Conservation (phyloP, 352 stramenopile genomes). For the Plasmopara muralis region DNA sequence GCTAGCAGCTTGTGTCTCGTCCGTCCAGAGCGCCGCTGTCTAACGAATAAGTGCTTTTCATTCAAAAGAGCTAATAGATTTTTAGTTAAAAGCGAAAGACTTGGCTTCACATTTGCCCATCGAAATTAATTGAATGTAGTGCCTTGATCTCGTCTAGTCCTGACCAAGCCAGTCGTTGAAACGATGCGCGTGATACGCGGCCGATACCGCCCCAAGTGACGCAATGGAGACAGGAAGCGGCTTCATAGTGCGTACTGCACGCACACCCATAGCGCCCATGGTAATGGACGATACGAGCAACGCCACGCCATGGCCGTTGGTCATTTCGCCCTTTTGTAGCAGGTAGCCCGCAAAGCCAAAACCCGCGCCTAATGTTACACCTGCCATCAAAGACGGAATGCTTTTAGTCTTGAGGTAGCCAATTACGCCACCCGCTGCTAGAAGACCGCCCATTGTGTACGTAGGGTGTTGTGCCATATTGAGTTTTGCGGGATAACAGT, state of each 20-base stretch:
- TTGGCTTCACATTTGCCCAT: neutral
- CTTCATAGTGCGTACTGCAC: conserved; percentile 68
- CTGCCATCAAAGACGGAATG: conserved; percentile 73
- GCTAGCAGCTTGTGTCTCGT: conserved; percentile 77
- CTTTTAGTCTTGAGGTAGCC: conserved; percentile 80
- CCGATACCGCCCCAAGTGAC: conserved; percentile 64
- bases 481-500: neutral
- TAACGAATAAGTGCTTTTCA: no score
- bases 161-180: conserved; percentile 82
- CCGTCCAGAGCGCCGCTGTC: conserved; percentile 40
- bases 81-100: neutral
- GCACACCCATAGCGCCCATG: conserved; percentile 80
- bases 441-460: conserved; percentile 74
- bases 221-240: conserved; percentile 67
- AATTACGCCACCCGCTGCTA: conserved; percentile 59
- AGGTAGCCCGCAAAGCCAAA: conserved; percentile 75
- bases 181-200: conserved; percentile 76
- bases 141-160: conserved; percentile 52
- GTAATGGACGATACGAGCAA: conserved; percentile 79
- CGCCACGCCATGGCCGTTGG: conserved; percentile 71
- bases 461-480: conserved; percentile 72
- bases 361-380: conserved; percentile 68
- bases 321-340: conserved; percentile 76
- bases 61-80: conserved; percentile 10
- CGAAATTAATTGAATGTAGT: no score